These are phyloP conservation scores for Mycena maculata DNA, from an alignment of 768 basidiomycete genomes.

Conservation along the genomic window DNA sequence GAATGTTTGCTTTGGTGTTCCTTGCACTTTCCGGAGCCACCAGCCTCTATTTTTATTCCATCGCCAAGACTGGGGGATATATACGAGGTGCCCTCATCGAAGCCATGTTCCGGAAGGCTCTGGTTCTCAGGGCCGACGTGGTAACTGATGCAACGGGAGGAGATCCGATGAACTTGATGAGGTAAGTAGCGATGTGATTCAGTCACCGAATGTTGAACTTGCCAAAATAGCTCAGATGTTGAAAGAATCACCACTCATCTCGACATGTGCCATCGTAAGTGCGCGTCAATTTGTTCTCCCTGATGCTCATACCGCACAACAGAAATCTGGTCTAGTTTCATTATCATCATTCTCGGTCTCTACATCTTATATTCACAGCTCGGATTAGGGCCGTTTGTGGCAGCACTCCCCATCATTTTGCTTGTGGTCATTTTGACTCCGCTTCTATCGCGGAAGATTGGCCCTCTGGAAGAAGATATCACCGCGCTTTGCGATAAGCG, in stretches of 20 bases:
- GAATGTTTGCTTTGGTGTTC: conserved; percentile 26
- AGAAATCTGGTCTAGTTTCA: conserved; percentile 30
- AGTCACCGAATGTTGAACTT: background rate
- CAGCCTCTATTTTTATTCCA: conserved; percentile 28
- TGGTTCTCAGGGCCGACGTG: conserved; percentile 21
- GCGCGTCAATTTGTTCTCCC: background rate
- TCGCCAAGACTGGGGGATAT: conserved; percentile 27
- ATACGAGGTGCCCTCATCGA: conserved; percentile 28
- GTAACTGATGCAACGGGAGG: conserved; percentile 24
- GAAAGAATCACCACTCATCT: conserved; percentile 30
- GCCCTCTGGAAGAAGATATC: conserved; percentile 26
- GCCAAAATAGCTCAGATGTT: conserved; percentile 23
- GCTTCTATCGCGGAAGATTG: conserved; percentile 25
- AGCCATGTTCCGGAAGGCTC: conserved; percentile 28
- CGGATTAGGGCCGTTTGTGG: conserved; percentile 13
- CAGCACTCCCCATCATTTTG: conserved; percentile 22
- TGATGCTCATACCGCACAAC: background rate
- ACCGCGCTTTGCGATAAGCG: conserved; percentile 25
- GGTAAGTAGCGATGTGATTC: background rate
- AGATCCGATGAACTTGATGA: conserved; percentile 32
- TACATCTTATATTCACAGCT: conserved; percentile 24
- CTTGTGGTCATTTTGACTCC: conserved; percentile 23
- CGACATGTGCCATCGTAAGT: conserved; percentile 26
- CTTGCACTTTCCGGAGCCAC: conserved; percentile 23
- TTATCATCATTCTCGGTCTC: conserved; percentile 26